Base-by-base conservation (phyloP, 139 green algal genomes). In the Closterium sp. region DNA sequence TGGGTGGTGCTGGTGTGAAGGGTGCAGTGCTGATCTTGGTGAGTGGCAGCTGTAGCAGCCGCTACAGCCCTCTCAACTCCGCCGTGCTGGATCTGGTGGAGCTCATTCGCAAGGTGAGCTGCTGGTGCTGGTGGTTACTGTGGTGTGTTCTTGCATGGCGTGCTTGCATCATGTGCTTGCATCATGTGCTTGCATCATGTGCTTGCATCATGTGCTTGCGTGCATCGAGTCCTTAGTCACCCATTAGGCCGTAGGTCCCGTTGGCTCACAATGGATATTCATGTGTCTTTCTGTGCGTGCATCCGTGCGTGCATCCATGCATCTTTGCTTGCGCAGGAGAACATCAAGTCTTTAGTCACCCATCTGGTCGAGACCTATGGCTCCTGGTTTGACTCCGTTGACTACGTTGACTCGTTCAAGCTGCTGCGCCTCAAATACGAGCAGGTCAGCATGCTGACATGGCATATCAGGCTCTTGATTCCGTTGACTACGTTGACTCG, bases 391-490 rank as follows among this genome's bases (percentile, higher is more conserved):
- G 69, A 91, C 38, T 43, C 93, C 12, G 88, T 98, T 0, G 89
- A 94, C 23, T 99, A 99, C 88, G 96, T 98, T 30, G 94, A 98
- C 55, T 76, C 96, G 19, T 98, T 99, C 91, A 92, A 95, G 66
- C 89, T 95, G 88, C 95, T 99, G 83, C 93, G 95, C 89, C 84
- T 95, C 34, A 96, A 96, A 88, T 96, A 98, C 90, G 97, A 98
- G 25, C 96, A 97, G 89, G 93, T 64, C 66, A 34, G 90, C 3
- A 12, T n/a, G n/a, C n/a, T n/a, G n/a, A n/a, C n/a, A n/a, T n/a
- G n/a, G n/a, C n/a, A n/a, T n/a, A n/a, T n/a, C n/a, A n/a, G n/a
- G n/a, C n/a, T n/a, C n/a, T n/a, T n/a, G n/a, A n/a, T n/a, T n/a
- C n/a, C n/a, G n/a, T n/a, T n/a, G n/a, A n/a, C n/a, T n/a, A n/a